phyloP scores from a whole-genome alignment of 352 stramenopile genomes.

The Plasmopara muralis region DNA sequence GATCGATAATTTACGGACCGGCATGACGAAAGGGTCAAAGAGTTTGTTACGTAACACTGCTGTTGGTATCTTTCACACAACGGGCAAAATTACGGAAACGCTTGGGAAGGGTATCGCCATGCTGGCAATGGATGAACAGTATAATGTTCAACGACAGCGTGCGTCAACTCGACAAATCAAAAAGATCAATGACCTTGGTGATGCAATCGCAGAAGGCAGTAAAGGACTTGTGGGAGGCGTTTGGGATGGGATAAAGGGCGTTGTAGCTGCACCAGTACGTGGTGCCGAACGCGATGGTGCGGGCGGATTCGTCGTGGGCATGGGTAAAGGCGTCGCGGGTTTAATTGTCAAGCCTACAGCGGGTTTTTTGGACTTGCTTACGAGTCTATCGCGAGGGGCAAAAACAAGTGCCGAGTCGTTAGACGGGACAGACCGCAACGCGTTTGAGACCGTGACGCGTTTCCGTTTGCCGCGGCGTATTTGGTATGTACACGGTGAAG shows the following conservation, averaged over 20 bases:
- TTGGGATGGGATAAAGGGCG: constrained; percentile 78
- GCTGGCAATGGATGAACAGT: constrained; percentile 83
- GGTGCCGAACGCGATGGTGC: constrained; percentile 72
- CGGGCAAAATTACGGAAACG: constrained; percentile 84
- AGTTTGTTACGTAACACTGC: constrained; percentile 81
- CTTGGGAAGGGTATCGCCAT: constrained; percentile 81
- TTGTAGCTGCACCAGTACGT: constrained; percentile 66
- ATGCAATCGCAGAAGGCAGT: constrained; percentile 74
- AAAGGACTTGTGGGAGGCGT: constrained; percentile 73
- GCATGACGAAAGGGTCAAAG: constrained; percentile 86
- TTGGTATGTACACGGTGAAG: constrained; percentile 36
- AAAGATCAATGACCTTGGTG: constrained; percentile 69
- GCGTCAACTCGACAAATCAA: constrained; percentile 69
- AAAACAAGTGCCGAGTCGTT: constrained; percentile 80
- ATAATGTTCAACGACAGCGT: constrained; percentile 76
- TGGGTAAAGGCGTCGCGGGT: constrained; percentile 75
- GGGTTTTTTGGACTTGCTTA: constrained; percentile 77
- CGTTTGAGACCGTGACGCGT: constrained; percentile 43
- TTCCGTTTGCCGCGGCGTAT: constrained; percentile 67
- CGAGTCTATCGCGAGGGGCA: constrained; percentile 66
- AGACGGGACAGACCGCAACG: constrained; percentile 43
- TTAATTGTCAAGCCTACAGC: constrained; percentile 80
- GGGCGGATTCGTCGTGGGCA: constrained; percentile 76
- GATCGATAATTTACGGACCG: constrained; percentile 81
- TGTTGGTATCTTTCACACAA: constrained; percentile 87